phyloP scores from a whole-genome alignment of 257 asterid genomes.

The Gynochthodes officinalis region DNA sequence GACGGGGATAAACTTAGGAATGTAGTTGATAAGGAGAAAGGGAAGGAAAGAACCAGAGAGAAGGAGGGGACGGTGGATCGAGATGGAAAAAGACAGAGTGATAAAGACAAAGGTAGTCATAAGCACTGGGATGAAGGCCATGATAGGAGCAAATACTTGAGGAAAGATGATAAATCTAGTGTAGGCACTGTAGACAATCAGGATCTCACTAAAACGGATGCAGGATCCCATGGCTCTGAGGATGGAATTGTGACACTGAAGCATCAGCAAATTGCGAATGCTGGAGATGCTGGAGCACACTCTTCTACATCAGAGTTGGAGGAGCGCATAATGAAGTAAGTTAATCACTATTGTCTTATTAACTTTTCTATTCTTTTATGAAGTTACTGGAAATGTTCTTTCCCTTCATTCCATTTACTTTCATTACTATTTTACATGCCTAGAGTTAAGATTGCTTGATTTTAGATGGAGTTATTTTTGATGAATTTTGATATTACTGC shows the following conservation, averaged over 20 bases:
- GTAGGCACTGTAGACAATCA: constrained; percentile 29
- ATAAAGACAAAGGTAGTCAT: constrained; percentile 53
- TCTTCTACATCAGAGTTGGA: constrained; percentile 49
- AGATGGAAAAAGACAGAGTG: constrained; percentile 59
- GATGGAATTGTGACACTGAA: constrained; percentile 39
- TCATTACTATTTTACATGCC: background rate
- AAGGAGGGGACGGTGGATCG: constrained; percentile 54
- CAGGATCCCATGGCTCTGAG: constrained; percentile 30
- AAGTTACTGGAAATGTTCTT: background rate
- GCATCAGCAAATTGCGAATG: constrained; percentile 34
- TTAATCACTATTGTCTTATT: constrained; percentile 3
- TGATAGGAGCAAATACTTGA: constrained; percentile 49
- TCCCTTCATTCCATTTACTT: background rate
- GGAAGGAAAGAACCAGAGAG: constrained; percentile 61
- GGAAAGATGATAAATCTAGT: constrained; percentile 38
- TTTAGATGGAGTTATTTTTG: background rate
- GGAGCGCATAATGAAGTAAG: constrained; percentile 78
- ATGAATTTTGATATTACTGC: background rate
- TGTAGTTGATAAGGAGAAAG: constrained; percentile 56
- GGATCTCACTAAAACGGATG: constrained; percentile 28
- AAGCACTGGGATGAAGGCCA: constrained; percentile 56
- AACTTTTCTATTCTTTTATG: background rate
- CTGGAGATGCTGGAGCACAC: constrained; percentile 28
- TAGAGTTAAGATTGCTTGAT: background rate
- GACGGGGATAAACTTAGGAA: constrained; percentile 53